Evolutionary conservation across 768 basidiomycete species (phyloP), one percentile per base, ranked within the genome.

Genomic region (Lactarius sp.): DNA sequence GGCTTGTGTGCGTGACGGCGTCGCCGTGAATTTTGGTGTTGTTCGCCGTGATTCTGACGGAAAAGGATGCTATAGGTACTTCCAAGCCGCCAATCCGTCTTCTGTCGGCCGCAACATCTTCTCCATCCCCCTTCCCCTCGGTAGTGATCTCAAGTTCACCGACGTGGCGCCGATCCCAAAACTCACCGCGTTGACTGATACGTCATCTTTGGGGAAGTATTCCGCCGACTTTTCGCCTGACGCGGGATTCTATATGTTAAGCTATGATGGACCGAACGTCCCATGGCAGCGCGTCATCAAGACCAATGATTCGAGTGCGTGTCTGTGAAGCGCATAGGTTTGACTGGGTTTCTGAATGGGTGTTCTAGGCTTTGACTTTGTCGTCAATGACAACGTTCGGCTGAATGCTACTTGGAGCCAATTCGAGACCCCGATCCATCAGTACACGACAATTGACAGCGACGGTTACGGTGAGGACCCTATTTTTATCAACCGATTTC

Each of bases 251-350:
- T 97, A 95, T 73, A 75, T 92, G 13, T 77, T 96, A 31, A 79
- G 76, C 66, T 96, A 97, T 71, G 72, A 78, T 34, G 96, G 95
- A 1, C 95, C 94, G 3, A 80, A 80, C 27, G 81, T 90, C 13
- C 97, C 97, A 0, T 93, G 88, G 87, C 94, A 97, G 75, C 87
- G 82, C 70, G 79, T 98, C 18, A 70, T 92, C 31, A 78, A 86
- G 65, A 78, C 81, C 8, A 80, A 74, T 42, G 78, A 80, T 42
- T 65, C 76, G 56, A 67, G 78, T 73, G 44, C 71, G 53, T 75
- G 78, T 52, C 6, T 37, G 4, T 37, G 4, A 22, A 22, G 34
- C 34, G n/a, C n/a, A 31, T 2, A 27, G 20, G 13, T 10, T 27
- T 6, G 13, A 36, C 9, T 27, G 4, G n/a, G 20, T 37, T 9